Conservation (phyloP, 1,284 basidiomycete species). For the Chalciporus sp. region DNA sequence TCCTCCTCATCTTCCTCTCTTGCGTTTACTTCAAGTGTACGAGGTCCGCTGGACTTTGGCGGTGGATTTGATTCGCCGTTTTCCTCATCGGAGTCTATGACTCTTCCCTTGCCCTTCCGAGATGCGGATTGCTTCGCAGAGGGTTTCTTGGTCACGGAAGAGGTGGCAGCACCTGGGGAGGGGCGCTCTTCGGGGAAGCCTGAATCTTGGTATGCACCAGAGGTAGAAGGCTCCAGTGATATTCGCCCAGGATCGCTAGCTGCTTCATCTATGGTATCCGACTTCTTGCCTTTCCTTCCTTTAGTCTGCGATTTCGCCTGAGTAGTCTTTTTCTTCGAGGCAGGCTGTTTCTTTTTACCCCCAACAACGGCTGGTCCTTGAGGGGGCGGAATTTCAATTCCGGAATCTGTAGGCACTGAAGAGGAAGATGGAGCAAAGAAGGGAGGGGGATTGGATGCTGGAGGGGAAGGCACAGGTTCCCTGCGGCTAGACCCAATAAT, state of each 20-base stretch:
- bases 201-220: not conserved
- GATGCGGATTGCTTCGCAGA: conserved; percentile 8
- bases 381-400: conserved; percentile 22
- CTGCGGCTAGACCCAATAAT: not conserved
- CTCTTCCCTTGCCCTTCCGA: conserved; percentile 20
- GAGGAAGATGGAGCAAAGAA: conserved; percentile 35
- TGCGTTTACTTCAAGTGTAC: not conserved
- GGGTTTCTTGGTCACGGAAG: conserved; percentile 1
- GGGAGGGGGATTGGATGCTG: conserved; percentile 16
- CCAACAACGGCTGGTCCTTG: conserved; percentile 1
- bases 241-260: conserved; percentile 1
- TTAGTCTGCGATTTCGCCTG: conserved; percentile 18
- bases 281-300: conserved; percentile 22
- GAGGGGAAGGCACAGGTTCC: not conserved
- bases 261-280: conserved; percentile 1
- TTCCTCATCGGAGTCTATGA: conserved; percentile 24
- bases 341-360: conserved; percentile 15
- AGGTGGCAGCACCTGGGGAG: not conserved
- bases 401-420: conserved; percentile 25
- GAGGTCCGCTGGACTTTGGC: not conserved
- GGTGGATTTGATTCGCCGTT: conserved; percentile 15
- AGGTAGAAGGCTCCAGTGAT: conserved; percentile 1
- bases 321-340: conserved; percentile 14
- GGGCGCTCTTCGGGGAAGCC: not conserved
- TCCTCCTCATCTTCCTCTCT: conserved; percentile 3